Conservation (phyloP, 1,139 yeast species). For the Candida sanyaensis region DNA sequence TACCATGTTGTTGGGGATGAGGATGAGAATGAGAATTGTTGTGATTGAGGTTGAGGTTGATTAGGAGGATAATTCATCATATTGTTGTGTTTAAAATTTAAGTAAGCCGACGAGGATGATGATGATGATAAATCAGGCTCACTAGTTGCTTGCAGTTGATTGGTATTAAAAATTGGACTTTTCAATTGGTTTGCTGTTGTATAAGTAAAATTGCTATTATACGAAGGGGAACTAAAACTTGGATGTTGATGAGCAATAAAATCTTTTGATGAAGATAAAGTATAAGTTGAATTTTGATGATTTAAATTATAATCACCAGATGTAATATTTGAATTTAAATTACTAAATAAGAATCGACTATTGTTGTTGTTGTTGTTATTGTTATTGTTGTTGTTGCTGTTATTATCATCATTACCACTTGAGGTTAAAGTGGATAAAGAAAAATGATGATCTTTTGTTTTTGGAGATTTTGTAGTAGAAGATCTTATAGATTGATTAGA, state of each 20-base stretch:
- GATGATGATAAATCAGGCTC: neutral
- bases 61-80: constrained; percentile 7
- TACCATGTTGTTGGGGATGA: neutral
- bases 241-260: neutral
- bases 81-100: neutral
- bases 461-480: constrained; percentile 2
- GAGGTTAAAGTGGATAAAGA: constrained; percentile 3
- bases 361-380: too few relatives aligned
- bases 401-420: constrained; percentile 4
- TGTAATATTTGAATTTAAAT: neutral
- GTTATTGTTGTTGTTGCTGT: neutral
- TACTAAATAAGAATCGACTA: constrained; percentile 1
- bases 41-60: constrained; percentile 5
- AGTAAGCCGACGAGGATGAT: neutral
- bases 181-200: neutral
- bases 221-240: constrained; percentile 3
- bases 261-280: constrained; percentile 1
- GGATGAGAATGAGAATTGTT: neutral
- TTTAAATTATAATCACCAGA: neutral
- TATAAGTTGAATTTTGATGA: neutral
- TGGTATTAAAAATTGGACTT: neutral
- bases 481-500: neutral
- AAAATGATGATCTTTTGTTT: constrained; percentile 1
- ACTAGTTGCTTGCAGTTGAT: neutral
- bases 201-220: constrained; percentile 1